Conservation (phyloP, 805 yeast genomes). For the Nematodospora valgi region DNA sequence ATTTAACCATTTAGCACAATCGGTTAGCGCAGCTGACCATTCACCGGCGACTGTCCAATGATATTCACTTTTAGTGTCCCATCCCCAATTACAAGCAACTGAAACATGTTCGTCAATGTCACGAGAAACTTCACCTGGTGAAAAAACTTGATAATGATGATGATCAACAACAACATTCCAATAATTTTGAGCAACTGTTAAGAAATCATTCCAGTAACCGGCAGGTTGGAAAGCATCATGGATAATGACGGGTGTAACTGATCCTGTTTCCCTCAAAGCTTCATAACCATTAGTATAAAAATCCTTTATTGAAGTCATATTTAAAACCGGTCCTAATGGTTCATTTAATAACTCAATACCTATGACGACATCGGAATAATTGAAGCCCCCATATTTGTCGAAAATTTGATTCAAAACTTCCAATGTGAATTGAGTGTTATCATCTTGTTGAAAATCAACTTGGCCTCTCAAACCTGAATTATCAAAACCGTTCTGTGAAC, state of each 20-base stretch:
- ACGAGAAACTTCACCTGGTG: slow-evolving; percentile 55
- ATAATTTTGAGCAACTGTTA: slow-evolving; percentile 25
- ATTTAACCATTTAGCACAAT: slow-evolving; percentile 84
- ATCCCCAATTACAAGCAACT: slow-evolving; percentile 30
- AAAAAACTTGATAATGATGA: slow-evolving; percentile 88
- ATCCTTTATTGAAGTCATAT: slow-evolving; percentile 53
- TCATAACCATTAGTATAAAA: slow-evolving; percentile 65
- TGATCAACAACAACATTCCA: slow-evolving; percentile 81
- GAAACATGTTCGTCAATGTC: slow-evolving; percentile 59
- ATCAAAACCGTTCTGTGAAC: slow-evolving; percentile 94
- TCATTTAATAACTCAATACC: slow-evolving; percentile 88
- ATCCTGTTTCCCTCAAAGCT: slow-evolving; percentile 53
- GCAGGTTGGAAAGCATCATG: slow-evolving; percentile 78
- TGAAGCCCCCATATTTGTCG: slow-evolving; percentile 58
- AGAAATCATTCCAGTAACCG: slow-evolving; percentile 60
- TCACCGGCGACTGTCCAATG: slow-evolving; percentile 84
- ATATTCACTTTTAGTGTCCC: slow-evolving; percentile 40
- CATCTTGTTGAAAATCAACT: slow-evolving; percentile 51
- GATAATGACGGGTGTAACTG: slow-evolving; percentile 56
- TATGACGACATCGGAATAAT: slow-evolving; percentile 66
- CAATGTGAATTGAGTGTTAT: slow-evolving; percentile 53
- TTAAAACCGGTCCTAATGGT: slow-evolving; percentile 74
- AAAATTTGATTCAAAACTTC: slow-evolving; percentile 53
- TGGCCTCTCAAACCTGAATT: slow-evolving; percentile 82
- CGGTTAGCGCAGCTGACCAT: slow-evolving; percentile 90